A percentile compares a stretch with the other conserved stretches of the same genome.
Evolutionary conservation across 352 stramenopile species (phyloP).

Genomic region (Phytophthora hybrid): DNA sequence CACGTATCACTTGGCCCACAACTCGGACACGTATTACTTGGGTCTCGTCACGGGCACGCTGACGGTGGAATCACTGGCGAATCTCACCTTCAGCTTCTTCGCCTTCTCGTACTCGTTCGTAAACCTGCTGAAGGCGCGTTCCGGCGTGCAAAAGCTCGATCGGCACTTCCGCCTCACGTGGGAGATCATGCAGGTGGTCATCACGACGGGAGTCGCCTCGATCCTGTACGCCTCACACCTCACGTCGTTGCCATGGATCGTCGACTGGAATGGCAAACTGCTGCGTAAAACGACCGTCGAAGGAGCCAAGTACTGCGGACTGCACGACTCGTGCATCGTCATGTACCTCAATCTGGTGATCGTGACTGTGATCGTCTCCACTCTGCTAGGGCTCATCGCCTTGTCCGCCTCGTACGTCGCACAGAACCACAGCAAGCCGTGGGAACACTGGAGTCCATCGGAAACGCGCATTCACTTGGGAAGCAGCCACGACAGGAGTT

Average conservation of each 20-base stretch:
- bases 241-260: constrained; percentile 22
- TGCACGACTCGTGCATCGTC: constrained; percentile 42
- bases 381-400: constrained; percentile 16
- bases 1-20: constrained; percentile 32
- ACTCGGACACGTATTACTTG: constrained; percentile 39
- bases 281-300: constrained; percentile 40
- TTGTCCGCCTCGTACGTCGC: constrained; percentile 25
- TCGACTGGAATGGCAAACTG: constrained; percentile 40
- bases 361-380: constrained; percentile 20
- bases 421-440: constrained; percentile 32
- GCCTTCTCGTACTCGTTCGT: constrained; percentile 41
- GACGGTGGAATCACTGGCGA: constrained; percentile 28
- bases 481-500: constrained; percentile 11
- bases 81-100: constrained; percentile 41
- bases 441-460: constrained; percentile 9
- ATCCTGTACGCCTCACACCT: constrained; percentile 23
- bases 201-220: constrained; percentile 14
- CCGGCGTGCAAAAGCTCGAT: constrained; percentile 34
- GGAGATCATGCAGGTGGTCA: constrained; percentile 37
- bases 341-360: constrained; percentile 32
- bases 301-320: constrained; percentile 32
- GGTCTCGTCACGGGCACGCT: constrained; percentile 37
- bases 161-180: constrained; percentile 39
- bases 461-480: constrained; percentile 13
- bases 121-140: constrained; percentile 37